Evolutionary conservation across 2,329 filamentous ascomycete species (phyloP).

Genomic region (Davidsoniella neocaledoniae): DNA sequence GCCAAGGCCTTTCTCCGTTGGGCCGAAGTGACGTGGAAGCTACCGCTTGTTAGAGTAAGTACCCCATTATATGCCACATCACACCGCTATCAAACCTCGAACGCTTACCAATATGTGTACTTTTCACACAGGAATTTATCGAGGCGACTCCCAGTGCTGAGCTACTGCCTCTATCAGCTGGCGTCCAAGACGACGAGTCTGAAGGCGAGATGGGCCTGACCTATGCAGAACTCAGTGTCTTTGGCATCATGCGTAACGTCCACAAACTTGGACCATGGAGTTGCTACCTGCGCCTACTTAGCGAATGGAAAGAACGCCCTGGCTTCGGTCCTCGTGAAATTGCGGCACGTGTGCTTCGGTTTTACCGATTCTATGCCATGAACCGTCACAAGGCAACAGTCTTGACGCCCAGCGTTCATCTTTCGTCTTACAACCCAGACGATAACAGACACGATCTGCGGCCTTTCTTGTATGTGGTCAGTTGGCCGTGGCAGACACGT

Average conservation of each 20-base stretch:
- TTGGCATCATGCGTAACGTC: constrained; percentile 25
- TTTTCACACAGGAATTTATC: constrained; percentile 32
- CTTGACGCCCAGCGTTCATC: constrained; percentile 38
- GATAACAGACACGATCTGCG: constrained; percentile 25
- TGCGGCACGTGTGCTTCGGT: constrained; percentile 26
- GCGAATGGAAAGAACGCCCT: constrained; percentile 21
- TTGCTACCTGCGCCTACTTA: constrained; percentile 23
- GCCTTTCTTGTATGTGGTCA: constrained; percentile 25
- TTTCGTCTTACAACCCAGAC: constrained; percentile 23
- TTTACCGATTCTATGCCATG: constrained; percentile 36
- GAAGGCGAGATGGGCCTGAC: constrained; percentile 28
- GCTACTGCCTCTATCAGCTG: constrained; percentile 25
- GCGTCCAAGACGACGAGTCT: constrained; percentile 24
- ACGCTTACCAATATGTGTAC: background rate
- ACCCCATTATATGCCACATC: too few species aligned
- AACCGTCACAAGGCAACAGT: constrained; percentile 50
- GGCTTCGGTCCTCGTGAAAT: constrained; percentile 21
- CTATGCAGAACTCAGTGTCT: constrained; percentile 24
- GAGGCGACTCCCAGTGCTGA: constrained; percentile 39
- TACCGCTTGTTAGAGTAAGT: constrained; percentile 39
- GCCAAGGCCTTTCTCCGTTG: constrained; percentile 47
- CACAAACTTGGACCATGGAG: constrained; percentile 26
- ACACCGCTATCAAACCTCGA: background rate
- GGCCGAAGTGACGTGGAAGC: constrained; percentile 34
- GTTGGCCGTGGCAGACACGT: constrained; percentile 25